Conservation (phyloP, 345 rosid genomes). For the Citrus glauca region DNA sequence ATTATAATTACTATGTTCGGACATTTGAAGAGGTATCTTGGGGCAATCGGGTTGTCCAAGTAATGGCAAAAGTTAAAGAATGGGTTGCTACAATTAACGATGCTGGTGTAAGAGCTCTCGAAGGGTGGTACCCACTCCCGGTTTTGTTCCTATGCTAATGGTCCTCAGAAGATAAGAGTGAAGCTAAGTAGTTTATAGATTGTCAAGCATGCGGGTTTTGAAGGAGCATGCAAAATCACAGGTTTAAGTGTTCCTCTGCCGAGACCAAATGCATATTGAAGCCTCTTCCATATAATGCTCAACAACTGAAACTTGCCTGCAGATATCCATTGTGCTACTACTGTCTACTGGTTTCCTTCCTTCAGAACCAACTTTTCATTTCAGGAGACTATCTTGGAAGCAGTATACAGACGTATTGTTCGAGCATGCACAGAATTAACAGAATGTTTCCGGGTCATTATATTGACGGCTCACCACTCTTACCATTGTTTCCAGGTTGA, state of each 20-base stretch:
- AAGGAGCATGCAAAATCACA: slow-evolving; percentile 27
- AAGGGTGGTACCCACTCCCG: slow-evolving; percentile 70
- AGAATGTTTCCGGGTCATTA: slow-evolving; percentile 52
- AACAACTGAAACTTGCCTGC: slow-evolving; percentile 15
- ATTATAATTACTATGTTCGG: slow-evolving; percentile 9
- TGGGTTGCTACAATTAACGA: slow-evolving; percentile 73
- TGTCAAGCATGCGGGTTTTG: slow-evolving; percentile 71
- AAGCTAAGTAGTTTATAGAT: slow-evolving; percentile 83
- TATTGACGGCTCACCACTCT: slow-evolving; percentile 54
- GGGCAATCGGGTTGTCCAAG: slow-evolving; percentile 58
- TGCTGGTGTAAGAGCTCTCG: slow-evolving; percentile 47
- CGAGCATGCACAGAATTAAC: slow-evolving; percentile 55
- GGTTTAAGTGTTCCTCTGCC: slow-evolving; percentile 11
- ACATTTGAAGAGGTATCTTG: slow-evolving; percentile 45
- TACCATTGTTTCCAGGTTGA: slow-evolving; percentile 87
- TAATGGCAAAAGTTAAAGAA: slow-evolving; percentile 51
- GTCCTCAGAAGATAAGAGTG: slow-evolving; percentile 82
- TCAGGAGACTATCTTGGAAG: slow-evolving; percentile 61
- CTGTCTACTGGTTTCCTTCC: slow-evolving; percentile 12
- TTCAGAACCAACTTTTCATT: slow-evolving; percentile 86
- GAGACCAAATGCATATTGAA: neutral
- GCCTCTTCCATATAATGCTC: neutral
- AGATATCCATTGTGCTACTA: slow-evolving; percentile 42
- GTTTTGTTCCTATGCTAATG: slow-evolving; percentile 50
- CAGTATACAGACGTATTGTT: slow-evolving; percentile 65